Evolutionary conservation across 1,139 yeast genomes (phyloP).

Genomic region (Candida frijolesensis): DNA sequence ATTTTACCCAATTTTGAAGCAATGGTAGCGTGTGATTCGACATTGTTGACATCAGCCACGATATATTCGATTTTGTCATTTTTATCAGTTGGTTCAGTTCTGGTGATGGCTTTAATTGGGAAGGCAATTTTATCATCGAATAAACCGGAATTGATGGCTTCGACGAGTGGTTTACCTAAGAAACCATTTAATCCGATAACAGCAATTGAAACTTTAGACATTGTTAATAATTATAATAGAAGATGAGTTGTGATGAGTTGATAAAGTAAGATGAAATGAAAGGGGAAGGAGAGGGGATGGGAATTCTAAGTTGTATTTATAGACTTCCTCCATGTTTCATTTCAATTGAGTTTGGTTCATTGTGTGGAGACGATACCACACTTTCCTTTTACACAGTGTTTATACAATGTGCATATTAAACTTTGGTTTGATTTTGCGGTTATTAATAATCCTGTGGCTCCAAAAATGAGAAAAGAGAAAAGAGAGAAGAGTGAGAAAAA

Average conservation of each 20-base stretch:
- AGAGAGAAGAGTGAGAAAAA: too few relatives aligned
- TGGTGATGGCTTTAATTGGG: conserved; percentile 56
- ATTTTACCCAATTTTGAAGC: conserved; percentile 44
- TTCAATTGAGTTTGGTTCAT: neutral
- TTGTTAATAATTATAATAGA: too few relatives aligned
- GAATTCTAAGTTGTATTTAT: neutral
- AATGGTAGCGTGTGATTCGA: conserved; percentile 24
- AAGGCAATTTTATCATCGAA: conserved; percentile 45
- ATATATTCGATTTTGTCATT: conserved; percentile 45
- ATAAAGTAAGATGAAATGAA: neutral
- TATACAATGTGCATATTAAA: too few relatives aligned
- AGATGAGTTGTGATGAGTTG: too few relatives aligned
- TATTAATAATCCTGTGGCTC: too few relatives aligned
- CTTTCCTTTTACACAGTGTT: neutral
- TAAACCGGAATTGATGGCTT: conserved; percentile 44
- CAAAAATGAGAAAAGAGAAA: too few relatives aligned
- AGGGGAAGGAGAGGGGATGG: neutral
- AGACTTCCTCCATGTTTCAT: neutral
- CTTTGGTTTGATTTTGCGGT: too few relatives aligned
- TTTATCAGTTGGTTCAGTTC: conserved; percentile 38
- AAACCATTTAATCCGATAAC: conserved; percentile 56
- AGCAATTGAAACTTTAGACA: conserved; percentile 41
- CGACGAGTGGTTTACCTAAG: conserved; percentile 50
- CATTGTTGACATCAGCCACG: conserved; percentile 27
- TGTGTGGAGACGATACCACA: neutral